These are phyloP conservation scores for Cladophialophora chaetospira DNA, from an alignment of 2,329 filamentous ascomycete genomes.

Conservation along the genomic window DNA sequence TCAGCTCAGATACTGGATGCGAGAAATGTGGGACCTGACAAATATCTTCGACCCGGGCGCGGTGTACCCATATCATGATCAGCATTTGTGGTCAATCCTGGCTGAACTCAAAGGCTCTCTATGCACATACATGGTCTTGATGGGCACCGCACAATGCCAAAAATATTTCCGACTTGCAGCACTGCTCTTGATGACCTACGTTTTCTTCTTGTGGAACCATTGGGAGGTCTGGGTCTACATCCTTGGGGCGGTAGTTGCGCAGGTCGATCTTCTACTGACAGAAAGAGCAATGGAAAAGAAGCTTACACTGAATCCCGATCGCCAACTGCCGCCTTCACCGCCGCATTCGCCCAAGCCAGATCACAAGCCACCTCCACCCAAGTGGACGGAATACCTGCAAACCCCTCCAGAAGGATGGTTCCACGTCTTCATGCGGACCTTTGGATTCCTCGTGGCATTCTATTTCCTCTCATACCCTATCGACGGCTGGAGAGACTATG, in stretches of 20 bases:
- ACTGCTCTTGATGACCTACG: conserved; percentile 40
- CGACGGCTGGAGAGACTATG: conserved; percentile 39
- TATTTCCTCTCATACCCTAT: conserved; percentile 49
- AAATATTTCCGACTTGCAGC: conserved; percentile 39
- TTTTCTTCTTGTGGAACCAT: conserved; percentile 47
- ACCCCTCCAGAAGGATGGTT: not conserved
- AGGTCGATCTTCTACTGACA: conserved; percentile 43
- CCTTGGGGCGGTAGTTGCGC: conserved; percentile 46
- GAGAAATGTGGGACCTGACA: conserved; percentile 32
- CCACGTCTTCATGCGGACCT: not conserved
- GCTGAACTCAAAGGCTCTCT: conserved; percentile 50
- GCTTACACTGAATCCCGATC: conserved; percentile 10
- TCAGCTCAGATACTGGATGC: conserved; percentile 44
- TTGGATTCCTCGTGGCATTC: conserved; percentile 45
- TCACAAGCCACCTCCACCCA: conserved; percentile 20
- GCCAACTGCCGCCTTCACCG: conserved; percentile 23
- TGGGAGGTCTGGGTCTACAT: conserved; percentile 50
- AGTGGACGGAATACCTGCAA: not conserved
- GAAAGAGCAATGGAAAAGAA: conserved; percentile 38
- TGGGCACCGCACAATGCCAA: conserved; percentile 43
- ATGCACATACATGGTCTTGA: conserved; percentile 45
- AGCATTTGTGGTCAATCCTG: conserved; percentile 52
- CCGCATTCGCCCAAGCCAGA: conserved; percentile 26
- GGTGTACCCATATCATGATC: conserved; percentile 44
- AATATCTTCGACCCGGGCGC: conserved; percentile 28